Percentiles rank a stretch among this genome's conserved stretches.
Evolutionary conservation across 2,329 filamentous ascomycete species (phyloP).

Genomic region (Claviceps sp.): DNA sequence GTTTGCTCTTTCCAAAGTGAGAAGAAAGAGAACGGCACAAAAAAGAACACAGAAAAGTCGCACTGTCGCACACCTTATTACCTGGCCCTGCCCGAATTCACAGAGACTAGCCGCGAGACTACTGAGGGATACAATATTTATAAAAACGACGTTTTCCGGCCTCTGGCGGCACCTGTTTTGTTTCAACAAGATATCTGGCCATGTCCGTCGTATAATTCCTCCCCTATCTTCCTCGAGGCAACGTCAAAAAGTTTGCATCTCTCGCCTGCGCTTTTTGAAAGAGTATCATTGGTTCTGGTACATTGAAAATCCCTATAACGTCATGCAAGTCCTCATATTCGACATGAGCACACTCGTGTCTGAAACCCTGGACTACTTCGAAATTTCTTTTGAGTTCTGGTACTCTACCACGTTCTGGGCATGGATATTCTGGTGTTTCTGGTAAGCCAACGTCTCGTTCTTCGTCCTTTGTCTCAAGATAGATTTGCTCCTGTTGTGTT

Average conservation of each 20-base stretch:
- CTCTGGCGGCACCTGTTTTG: background rate
- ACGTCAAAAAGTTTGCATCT: background rate
- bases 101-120: background rate
- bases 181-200: background rate
- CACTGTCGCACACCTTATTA: background rate
- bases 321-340: slow-evolving; percentile 1
- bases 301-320: background rate
- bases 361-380: slow-evolving; percentile 1
- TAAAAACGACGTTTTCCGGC: background rate
- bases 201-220: background rate
- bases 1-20: slow-evolving; percentile 7
- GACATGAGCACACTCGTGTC: slow-evolving; percentile 10
- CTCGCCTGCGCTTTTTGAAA: background rate
- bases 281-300: background rate
- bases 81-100: slow-evolving; percentile 1
- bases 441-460: slow-evolving; percentile 26
- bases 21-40: background rate
- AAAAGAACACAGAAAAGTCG: background rate
- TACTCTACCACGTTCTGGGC: slow-evolving; percentile 34
- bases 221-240: background rate
- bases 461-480: background rate
- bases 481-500: background rate
- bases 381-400: slow-evolving; percentile 21
- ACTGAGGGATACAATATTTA: background rate
- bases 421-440: slow-evolving; percentile 28